Evolutionary conservation across 2,329 filamentous ascomycete species (phyloP), one percentile per base, ranked within the genome.

Genomic region (Penicillium carneum): DNA sequence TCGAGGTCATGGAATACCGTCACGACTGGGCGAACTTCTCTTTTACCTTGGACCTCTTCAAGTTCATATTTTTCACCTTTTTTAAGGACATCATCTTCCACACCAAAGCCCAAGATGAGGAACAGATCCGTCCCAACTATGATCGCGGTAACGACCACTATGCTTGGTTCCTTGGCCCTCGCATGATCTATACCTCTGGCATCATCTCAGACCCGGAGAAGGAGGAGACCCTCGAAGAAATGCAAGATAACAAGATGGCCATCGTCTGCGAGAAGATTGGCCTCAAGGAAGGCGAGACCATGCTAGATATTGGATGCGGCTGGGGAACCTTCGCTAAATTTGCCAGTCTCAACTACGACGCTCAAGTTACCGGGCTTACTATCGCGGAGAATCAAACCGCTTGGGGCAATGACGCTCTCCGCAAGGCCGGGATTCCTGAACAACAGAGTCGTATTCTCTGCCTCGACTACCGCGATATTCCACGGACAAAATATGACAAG

Each of bases 401-500:
- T 47, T 96, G 92, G 91, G 93, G 92, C 69, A 96, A 96, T 83
- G 87, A 85, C 71, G 90, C 89, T 65, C 86, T 96, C 66, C 88
- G 89, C 76, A 88, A 88, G 73, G 88, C 86, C 62, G 90, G 90
- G 59, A 85, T 96, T 58, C 77, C 88, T 55, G 91, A 95, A 80
- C 85, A 89, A 69, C 92, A 96, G 82, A 93, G 89, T 82, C 88
- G 86, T 68, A 92, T 96, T 74, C 83, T 95, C 63, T 96, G 92
- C 84, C 92, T 93, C 87, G 92, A 96, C 78, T 96, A 96, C 83
- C 91, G 93, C 71, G 93, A 96, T 72, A 93, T 93, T 64, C 90
- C 91, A 34, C 90, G 89, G n/a, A 81, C 86, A 66, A 81, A 84
- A 64, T 96, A 92, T 83, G 85, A 93, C 79, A 96, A 96, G 83